These are phyloP conservation scores for Syzygium malaccense DNA, from an alignment of 441 rosid genomes.

Conservation along the genomic window DNA sequence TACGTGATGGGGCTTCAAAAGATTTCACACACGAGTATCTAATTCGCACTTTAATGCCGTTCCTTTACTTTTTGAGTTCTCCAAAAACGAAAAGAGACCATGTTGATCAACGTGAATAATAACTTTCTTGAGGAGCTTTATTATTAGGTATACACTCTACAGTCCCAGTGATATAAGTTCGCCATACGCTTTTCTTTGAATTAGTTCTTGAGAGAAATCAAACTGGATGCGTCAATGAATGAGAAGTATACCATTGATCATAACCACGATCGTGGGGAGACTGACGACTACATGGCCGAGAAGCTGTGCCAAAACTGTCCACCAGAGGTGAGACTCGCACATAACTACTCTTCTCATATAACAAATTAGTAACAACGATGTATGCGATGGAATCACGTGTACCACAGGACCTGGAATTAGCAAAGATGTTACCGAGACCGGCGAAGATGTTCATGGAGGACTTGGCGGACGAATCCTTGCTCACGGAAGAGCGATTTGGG, in stretches of 20 bases:
- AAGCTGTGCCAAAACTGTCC: slow-evolving; percentile 1
- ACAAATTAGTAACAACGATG: not conserved
- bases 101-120: not conserved
- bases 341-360: not conserved
- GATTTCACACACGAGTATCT: not conserved
- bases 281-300: slow-evolving; percentile 11
- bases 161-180: not conserved
- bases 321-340: slow-evolving; percentile 8
- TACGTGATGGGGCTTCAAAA: not conserved
- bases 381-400: not conserved
- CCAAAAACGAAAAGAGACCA: not conserved
- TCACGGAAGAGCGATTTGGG: slow-evolving; percentile 18
- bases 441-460: slow-evolving; percentile 11
- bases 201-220: not conserved
- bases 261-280: slow-evolving; percentile 9
- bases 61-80: not conserved
- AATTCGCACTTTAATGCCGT: not conserved
- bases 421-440: slow-evolving; percentile 14
- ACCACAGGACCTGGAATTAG: slow-evolving; percentile 25
- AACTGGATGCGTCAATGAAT: not conserved
- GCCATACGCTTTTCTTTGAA: not conserved
- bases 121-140: not conserved
- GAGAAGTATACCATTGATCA: not conserved
- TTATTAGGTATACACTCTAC: not conserved
- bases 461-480: slow-evolving; percentile 1